phyloP scores from a whole-genome alignment of 257 asterid genomes.

The Scutellaria baicalensis region DNA sequence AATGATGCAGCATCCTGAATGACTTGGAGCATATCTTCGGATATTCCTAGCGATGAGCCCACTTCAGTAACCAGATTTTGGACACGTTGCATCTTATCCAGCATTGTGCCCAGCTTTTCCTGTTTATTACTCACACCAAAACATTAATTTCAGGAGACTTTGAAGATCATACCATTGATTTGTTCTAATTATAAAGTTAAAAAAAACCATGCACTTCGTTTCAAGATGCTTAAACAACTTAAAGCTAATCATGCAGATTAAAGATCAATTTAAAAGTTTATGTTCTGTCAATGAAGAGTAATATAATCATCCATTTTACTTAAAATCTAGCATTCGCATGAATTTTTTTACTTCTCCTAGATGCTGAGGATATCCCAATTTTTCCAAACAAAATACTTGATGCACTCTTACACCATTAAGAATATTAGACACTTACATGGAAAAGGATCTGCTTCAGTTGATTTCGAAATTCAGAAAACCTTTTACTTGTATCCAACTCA shows the following conservation, averaged over 20 bases:
- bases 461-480: conserved; percentile 73
- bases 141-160: background rate
- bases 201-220: conserved; percentile 1
- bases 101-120: conserved; percentile 95
- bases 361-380: background rate
- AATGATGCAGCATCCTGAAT: conserved; percentile 68
- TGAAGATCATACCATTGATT: conserved; percentile 5
- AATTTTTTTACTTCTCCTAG: background rate
- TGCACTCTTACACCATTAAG: background rate
- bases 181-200: background rate
- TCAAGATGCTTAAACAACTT: background rate
- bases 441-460: conserved; percentile 91
- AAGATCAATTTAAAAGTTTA: background rate
- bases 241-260: background rate
- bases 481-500: conserved; percentile 81
- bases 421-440: conserved; percentile 57
- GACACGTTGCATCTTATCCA: conserved; percentile 88
- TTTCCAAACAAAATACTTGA: background rate
- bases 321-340: background rate
- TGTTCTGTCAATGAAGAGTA: background rate
- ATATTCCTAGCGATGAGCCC: conserved; percentile 46
- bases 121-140: conserved; percentile 22
- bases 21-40: conserved; percentile 48
- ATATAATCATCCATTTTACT: background rate
- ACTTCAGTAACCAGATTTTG: conserved; percentile 57